Base-by-base conservation (phyloP, 257 asterid species). In the Anisodus acutangulus region DNA sequence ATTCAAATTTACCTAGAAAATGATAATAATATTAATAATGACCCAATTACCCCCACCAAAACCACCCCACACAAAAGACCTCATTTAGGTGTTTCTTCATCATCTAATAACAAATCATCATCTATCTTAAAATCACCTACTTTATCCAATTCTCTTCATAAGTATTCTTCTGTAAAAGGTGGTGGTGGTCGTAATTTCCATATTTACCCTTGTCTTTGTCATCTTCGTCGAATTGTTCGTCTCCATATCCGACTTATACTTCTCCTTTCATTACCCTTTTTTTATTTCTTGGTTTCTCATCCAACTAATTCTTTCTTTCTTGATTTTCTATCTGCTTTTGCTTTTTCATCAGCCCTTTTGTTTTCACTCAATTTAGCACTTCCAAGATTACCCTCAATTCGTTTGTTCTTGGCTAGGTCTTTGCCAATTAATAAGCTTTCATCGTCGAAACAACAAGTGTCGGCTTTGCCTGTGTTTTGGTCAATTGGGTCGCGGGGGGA, bases 261-360 rank as follows among this genome's bases (percentile, higher is more conserved):
- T 2, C 87, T 95, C 0, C 90, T 95, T 5, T 90, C 94, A 67
- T 93, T 94, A 3, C 98, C 97, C 2, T 94, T 95, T 83, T 94
- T 94, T 67, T 95, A 92, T 88, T 94, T 95, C 79, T 72, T 95
- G 47, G 95, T 95, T 5, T 95, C 98, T 8, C 98, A 93, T 41
- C 98, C 98, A 41, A 93, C 97, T 58, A 88, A 94, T 89, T 95
- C 97, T 2, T 95, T 94, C 78, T 22, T 94, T 84, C 95, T 95
- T 64, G 98, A 93, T 88, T 94, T 95, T 88, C 92, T 95, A 13
- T 93, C 98, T 0, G 98, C 99, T 53, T 92, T 95, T 66, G 95
- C 98, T 58, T 95, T 95, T 87, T 95, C 99, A 0, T 93, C 96
- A 0, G 98, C 96, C 8, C 92, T 95, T 8, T 86, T 94, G 7